Percentiles rank a stretch among this genome's conserved stretches.
phyloP scores from a whole-genome alignment of 257 asterid species.

The Nyctanthes arbortristis region DNA sequence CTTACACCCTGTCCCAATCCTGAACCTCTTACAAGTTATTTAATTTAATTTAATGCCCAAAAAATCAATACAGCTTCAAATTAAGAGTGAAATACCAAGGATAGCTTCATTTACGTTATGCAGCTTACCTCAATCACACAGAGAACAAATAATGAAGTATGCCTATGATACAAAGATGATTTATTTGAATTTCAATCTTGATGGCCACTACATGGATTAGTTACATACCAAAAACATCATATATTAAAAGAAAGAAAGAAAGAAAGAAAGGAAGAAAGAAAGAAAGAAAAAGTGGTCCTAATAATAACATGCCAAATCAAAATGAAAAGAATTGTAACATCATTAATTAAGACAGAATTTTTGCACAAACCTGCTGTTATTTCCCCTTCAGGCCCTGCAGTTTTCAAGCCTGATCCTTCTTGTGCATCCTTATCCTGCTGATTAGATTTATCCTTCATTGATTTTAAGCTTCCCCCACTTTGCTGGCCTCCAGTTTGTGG shows the following conservation, averaged over 20 bases:
- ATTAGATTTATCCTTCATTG: slow-evolving; percentile 75
- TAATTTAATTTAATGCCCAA: background rate
- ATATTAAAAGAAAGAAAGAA: too few species aligned
- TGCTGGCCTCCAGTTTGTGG: slow-evolving; percentile 88
- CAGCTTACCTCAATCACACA: background rate
- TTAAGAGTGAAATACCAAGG: background rate
- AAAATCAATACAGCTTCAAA: background rate
- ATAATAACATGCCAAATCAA: background rate
- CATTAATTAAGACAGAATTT: slow-evolving; percentile 1
- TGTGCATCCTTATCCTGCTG: slow-evolving; percentile 77
- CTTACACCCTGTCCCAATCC: background rate
- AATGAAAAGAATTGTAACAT: slow-evolving; percentile 5
- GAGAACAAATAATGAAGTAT: too few species aligned
- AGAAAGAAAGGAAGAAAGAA: too few species aligned
- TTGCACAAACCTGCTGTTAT: slow-evolving; percentile 78
- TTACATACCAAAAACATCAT: too few species aligned
- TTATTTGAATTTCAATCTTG: too few species aligned
- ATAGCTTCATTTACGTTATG: background rate
- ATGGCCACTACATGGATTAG: too few species aligned
- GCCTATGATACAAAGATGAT: too few species aligned
- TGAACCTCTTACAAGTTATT: background rate
- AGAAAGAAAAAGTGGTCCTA: background rate
- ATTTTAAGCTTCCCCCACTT: slow-evolving; percentile 81
- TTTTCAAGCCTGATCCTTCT: slow-evolving; percentile 74
- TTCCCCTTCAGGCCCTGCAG: slow-evolving; percentile 96